Conservation (phyloP, 129 eudicot genomes). For the Lonicera japonica region DNA sequence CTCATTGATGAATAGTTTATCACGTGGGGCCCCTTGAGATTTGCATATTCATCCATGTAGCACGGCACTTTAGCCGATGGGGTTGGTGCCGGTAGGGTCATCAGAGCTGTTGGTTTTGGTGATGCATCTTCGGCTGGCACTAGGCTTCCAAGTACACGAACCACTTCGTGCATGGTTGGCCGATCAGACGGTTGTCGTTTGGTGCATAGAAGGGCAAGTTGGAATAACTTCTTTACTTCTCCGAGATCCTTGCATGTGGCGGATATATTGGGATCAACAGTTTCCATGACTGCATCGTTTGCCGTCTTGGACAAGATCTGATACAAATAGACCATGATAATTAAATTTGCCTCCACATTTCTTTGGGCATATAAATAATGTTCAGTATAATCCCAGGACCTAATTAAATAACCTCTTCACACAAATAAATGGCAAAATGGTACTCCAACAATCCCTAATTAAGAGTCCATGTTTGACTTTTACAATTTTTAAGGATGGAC, state of each 20-base stretch:
- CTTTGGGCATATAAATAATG: no score
- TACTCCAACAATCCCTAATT: no score
- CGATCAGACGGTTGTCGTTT: constrained; percentile 80
- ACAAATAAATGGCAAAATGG: no score
- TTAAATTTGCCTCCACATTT: no score
- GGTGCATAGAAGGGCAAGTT: constrained; percentile 89
- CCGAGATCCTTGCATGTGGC: constrained; percentile 72
- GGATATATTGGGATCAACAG: constrained; percentile 70
- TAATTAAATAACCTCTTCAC: no score
- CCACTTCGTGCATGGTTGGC: constrained; percentile 97
- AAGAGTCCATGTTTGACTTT: no score
- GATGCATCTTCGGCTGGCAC: constrained; percentile 24
- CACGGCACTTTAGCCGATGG: constrained; percentile 54
- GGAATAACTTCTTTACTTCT: constrained; percentile 79
- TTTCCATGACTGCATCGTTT: constrained; percentile 85
- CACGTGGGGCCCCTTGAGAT: constrained; percentile 84
- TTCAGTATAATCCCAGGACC: no score
- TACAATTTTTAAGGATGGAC: no score
- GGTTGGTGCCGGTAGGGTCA: constrained; percentile 22
- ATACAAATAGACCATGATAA: constrained; percentile 1
- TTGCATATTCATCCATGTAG: constrained; percentile 88
- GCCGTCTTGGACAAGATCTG: constrained; percentile 87
- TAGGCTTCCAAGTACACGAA: constrained; percentile 70
- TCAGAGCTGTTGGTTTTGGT: constrained; percentile 16
- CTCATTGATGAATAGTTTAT: constrained; percentile 85